Evolutionary conservation across 768 basidiomycete species (phyloP), one percentile per base, ranked within the genome.

Genomic region (Hemileccinum rubropunctum): DNA sequence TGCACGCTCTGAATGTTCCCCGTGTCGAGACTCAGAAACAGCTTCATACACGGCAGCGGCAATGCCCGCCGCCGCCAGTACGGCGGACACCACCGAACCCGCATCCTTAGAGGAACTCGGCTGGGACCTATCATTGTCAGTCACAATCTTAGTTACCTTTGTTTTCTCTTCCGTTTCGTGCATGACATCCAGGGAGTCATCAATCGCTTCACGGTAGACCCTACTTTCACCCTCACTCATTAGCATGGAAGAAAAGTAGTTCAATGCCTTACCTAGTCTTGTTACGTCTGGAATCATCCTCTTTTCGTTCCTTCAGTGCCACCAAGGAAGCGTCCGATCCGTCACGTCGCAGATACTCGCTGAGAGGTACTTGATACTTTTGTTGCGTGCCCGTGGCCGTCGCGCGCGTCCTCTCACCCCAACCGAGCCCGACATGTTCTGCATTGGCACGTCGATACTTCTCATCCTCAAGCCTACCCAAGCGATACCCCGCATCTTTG

Each of bases 291-390:
- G 37, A 39, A 5, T 2, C 17, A 23, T 9, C 46, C 12, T 38
- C 36, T 41, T 28, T n/a, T 28, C 28, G 40, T 34, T 42, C 41
- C n/a, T 34, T 50, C 9, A 36, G 34, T 26, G n/a, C 45, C 17
- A 41, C 48, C 28, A 20, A 10, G 8, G 42, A 33, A 20, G 12
- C 20, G 7, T 40, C 26, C 10, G 3, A n/a, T 8, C 48, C 27
- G 12, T 11, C 20, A 1, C 39, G n/a, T 23, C 27, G 26, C 42
- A 63, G 23, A 20, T 57, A 52, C 26, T 41, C 32, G 51, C 45
- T 57, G 13, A 55, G 45, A 50, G 62, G 62, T 0, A 62, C 63
- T 36, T 47, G 47, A 41, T 63, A 63, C 37, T 46, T 47, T 6
- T 13, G 47, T 15, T 17, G 28, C 4, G 37, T 2, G 12, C 15